These are phyloP conservation scores for Quercus rubra DNA, from an alignment of 306 rosid genomes.

Conservation along the genomic window DNA sequence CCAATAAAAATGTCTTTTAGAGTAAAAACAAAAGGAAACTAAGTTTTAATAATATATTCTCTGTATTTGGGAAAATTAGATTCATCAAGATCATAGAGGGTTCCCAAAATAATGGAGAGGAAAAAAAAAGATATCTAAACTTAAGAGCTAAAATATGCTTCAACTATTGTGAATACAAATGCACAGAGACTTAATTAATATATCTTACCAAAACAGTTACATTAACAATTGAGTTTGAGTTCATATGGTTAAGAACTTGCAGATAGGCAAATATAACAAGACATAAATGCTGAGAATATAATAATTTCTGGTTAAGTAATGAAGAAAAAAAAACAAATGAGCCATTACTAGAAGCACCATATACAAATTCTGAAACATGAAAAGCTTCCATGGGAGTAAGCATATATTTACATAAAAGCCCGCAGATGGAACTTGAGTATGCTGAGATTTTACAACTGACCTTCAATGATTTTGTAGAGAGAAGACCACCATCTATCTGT, in stretches of 20 bases:
- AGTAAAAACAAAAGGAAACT: no score
- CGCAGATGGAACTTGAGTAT: neutral
- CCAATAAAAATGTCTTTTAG: no score
- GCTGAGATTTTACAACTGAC: constrained; percentile 21
- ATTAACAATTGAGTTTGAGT: no score
- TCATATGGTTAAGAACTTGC: no score
- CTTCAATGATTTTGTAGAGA: constrained; percentile 60
- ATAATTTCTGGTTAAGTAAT: neutral
- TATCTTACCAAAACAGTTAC: no score
- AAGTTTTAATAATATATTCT: neutral
- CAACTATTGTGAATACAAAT: no score
- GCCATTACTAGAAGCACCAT: neutral
- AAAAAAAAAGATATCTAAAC: no score
- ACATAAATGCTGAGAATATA: neutral
- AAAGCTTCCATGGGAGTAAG: neutral
- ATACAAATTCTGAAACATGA: neutral
- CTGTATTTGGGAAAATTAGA: neutral
- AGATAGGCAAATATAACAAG: no score
- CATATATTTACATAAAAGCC: neutral
- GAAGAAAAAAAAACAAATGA: neutral
- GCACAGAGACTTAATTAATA: no score
- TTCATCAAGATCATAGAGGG: no score
- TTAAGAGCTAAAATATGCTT: no score
- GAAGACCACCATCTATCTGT: constrained; percentile 73
- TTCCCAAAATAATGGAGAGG: no score